A percentile compares a stretch with the other conserved stretches of the same genome.
These are phyloP conservation scores for Pyronema domesticum DNA, from an alignment of 495 filamentous ascomycete genomes.

Conservation along the genomic window DNA sequence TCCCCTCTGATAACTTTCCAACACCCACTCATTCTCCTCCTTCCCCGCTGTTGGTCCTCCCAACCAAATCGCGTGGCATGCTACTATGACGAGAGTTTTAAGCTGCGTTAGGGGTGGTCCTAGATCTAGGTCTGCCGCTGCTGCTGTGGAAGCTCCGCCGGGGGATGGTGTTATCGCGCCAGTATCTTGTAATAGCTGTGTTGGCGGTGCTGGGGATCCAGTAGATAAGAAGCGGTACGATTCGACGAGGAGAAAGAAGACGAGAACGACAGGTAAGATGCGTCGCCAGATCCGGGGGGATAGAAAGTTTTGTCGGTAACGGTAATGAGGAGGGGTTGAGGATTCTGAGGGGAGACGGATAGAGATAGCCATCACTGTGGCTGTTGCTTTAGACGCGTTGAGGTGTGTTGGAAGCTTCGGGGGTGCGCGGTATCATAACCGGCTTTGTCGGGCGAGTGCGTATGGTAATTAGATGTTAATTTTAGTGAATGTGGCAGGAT, in stretches of 20 bases:
- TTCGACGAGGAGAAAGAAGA: constrained; percentile 3
- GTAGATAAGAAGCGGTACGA: constrained; percentile 1
- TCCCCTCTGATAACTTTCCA: constrained; percentile 33
- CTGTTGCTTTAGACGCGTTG: neutral
- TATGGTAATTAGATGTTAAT: no score
- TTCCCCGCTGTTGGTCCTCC: constrained; percentile 41
- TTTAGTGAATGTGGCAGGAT: no score
- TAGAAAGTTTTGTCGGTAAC: constrained; percentile 3
- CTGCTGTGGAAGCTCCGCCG: neutral
- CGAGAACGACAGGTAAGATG: constrained; percentile 3
- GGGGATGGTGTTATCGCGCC: neutral
- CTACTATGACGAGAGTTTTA: constrained; percentile 46
- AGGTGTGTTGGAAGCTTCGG: neutral
- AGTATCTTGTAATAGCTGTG: neutral
- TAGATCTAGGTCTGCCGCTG: constrained; percentile 5
- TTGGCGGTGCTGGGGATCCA: neutral
- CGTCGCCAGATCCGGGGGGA: constrained; percentile 6
- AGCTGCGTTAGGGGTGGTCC: constrained; percentile 1
- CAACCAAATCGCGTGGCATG: constrained; percentile 64
- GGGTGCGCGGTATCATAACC: neutral
- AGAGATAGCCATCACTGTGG: constrained; percentile 11
- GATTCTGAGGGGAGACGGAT: constrained; percentile 13
- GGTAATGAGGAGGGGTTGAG: neutral
- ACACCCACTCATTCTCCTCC: constrained; percentile 50
- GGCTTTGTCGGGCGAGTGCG: neutral